Evolutionary conservation across 2,329 filamentous ascomycete species (phyloP).

Genomic region (Xylaria sp.): DNA sequence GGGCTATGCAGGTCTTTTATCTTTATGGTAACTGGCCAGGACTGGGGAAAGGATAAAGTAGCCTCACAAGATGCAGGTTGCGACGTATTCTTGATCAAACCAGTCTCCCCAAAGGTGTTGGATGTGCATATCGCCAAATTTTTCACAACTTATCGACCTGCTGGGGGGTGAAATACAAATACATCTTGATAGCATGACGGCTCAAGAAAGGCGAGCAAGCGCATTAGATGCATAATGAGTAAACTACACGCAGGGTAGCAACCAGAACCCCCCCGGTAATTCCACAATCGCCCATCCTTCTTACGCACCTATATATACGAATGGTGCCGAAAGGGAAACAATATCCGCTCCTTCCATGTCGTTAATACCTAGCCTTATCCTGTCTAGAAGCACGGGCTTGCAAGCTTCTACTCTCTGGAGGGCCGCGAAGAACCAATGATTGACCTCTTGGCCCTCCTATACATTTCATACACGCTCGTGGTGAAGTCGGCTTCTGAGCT

Average conservation of each 20-base stretch:
- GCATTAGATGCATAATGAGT: background rate
- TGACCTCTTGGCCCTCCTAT: background rate
- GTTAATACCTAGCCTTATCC: background rate
- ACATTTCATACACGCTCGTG: background rate
- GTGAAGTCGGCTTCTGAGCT: background rate
- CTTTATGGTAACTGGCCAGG: conserved; percentile 31
- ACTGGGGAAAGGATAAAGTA: conserved; percentile 24
- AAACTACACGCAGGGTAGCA: background rate
- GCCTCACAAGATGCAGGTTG: conserved; percentile 13
- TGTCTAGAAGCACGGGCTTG: background rate
- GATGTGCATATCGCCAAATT: conserved; percentile 9
- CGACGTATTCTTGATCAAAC: conserved; percentile 26
- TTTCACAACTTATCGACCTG: conserved; percentile 7
- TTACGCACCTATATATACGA: background rate
- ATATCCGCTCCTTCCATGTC: background rate
- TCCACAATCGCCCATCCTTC: background rate
- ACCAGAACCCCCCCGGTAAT: background rate
- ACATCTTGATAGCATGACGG: background rate
- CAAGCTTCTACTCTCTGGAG: background rate
- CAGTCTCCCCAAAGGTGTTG: conserved; percentile 8
- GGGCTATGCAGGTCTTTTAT: conserved; percentile 7
- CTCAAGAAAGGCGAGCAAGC: background rate
- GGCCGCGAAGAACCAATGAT: background rate
- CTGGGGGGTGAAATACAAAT: background rate
- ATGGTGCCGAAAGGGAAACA: background rate